Conservation (phyloP, 257 asterid genomes). For the Cynanchum wilfordii region DNA sequence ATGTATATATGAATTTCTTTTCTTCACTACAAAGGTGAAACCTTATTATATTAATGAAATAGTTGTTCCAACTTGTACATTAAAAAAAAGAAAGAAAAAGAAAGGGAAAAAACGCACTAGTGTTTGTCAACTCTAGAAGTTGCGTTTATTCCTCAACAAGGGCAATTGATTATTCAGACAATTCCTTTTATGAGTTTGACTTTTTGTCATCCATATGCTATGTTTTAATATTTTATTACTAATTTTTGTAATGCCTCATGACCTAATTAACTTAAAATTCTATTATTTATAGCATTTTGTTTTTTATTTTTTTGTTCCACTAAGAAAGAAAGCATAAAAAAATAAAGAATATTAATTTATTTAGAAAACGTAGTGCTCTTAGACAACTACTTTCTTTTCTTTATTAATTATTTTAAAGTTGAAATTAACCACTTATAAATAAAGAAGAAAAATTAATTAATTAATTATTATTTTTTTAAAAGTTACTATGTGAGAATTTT, state of each 20-base stretch:
- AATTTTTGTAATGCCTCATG: not conserved
- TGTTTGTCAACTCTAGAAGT: constrained; percentile 12
- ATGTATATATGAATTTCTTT: not conserved
- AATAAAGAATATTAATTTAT: not conserved
- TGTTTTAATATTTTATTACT: not conserved
- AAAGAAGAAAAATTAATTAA: too few species aligned
- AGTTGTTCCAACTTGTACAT: constrained; percentile 9
- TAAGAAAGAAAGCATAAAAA: not conserved
- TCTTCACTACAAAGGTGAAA: not conserved
- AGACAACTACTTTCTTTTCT: not conserved
- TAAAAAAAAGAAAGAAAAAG: not conserved
- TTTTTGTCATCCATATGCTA: constrained; percentile 6
- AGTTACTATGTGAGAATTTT: not conserved
- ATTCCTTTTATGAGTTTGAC: constrained; percentile 10
- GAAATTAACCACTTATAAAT: constrained; percentile 1
- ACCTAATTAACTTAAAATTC: not conserved
- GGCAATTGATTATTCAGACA: not conserved
- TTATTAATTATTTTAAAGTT: not conserved
- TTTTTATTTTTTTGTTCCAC: not conserved
- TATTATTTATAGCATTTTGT: not conserved
- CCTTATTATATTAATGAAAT: not conserved
- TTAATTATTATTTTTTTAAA: too few species aligned
- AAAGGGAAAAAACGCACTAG: not conserved
- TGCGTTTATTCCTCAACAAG: not conserved
- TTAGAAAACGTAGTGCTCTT: not conserved